A percentile compares a stretch with the other conserved stretches of the same genome.
These are phyloP conservation scores for Mycena albidolilacea DNA, from an alignment of 768 basidiomycete species.

Conservation along the genomic window DNA sequence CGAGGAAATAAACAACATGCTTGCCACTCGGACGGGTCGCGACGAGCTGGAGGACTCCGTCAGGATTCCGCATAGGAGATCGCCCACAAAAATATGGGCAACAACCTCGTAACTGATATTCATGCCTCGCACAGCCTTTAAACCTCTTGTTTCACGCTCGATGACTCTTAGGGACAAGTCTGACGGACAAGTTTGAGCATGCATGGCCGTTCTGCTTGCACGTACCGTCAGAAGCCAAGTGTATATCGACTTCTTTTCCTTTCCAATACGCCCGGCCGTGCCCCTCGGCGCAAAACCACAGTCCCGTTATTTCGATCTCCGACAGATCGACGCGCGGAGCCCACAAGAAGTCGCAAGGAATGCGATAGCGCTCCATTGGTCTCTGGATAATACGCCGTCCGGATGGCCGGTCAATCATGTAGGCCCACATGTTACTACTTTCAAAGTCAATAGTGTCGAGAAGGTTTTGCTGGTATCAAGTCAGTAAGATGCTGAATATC, in stretches of 20 bases:
- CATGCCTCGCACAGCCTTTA: slow-evolving; percentile 15
- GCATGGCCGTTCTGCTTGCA: neutral
- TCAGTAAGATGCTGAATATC: neutral
- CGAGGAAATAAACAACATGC: neutral
- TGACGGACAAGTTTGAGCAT: neutral
- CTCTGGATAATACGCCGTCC: slow-evolving; percentile 32
- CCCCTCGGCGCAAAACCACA: neutral
- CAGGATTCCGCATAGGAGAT: slow-evolving; percentile 16
- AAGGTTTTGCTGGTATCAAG: slow-evolving; percentile 11
- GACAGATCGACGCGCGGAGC: slow-evolving; percentile 23
- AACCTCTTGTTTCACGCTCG: slow-evolving; percentile 7
- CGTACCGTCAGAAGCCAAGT: slow-evolving; percentile 21
- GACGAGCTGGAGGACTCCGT: neutral
- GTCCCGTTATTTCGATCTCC: slow-evolving; percentile 16
- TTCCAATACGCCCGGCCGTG: slow-evolving; percentile 20
- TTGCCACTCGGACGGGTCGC: slow-evolving; percentile 16
- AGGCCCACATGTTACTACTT: neutral
- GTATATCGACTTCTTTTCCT: slow-evolving; percentile 20
- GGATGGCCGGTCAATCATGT: slow-evolving; percentile 14
- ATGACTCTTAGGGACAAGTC: slow-evolving; percentile 1
- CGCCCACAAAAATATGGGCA: slow-evolving; percentile 29
- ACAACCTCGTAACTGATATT: slow-evolving; percentile 20
- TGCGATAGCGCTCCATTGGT: neutral
- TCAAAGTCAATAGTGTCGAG: slow-evolving; percentile 30
- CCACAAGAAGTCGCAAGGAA: slow-evolving; percentile 28